A percentile compares a stretch with the other conserved stretches of the same genome.
Conservation (phyloP, 148 eudicot species). For the Fagopyrum esculentum region DNA sequence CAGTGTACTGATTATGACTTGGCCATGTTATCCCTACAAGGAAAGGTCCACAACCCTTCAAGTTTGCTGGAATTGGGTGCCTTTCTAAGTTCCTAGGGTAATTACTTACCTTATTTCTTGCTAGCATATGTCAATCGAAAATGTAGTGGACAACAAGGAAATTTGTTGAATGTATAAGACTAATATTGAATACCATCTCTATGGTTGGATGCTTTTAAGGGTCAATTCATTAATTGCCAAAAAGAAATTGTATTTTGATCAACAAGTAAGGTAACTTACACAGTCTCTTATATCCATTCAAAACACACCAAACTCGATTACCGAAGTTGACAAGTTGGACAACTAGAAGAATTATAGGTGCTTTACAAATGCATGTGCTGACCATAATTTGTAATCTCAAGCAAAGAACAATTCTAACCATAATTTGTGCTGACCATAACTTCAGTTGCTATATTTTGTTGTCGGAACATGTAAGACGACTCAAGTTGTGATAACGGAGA, state of each 20-base stretch:
- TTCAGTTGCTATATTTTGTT: too few relatives aligned
- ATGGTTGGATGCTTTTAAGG: not conserved
- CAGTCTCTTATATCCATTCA: not conserved
- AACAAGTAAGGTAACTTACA: not conserved
- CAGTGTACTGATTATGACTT: too few relatives aligned
- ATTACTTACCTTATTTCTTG: slow-evolving; percentile 18
- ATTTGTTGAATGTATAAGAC: not conserved
- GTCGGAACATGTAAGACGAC: too few relatives aligned
- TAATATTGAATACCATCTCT: not conserved
- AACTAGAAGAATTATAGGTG: not conserved
- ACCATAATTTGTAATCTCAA: too few relatives aligned
- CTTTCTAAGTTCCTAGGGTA: slow-evolving; percentile 92
- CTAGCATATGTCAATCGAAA: not conserved
- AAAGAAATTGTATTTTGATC: not conserved
- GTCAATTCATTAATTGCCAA: not conserved
- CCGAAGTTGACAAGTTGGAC: not conserved
- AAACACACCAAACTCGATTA: not conserved
- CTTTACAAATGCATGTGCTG: too few relatives aligned
- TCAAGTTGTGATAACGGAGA: too few relatives aligned
- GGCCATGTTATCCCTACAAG: slow-evolving; percentile 16
- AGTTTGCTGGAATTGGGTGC: slow-evolving; percentile 91
- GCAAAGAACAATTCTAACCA: too few relatives aligned
- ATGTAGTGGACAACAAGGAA: not conserved
- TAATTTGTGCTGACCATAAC: too few relatives aligned
- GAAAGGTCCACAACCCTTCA: slow-evolving; percentile 91